Base-by-base conservation (phyloP, 192 early-diverging fungal genomes). In the Neocallimastix lanati region DNA sequence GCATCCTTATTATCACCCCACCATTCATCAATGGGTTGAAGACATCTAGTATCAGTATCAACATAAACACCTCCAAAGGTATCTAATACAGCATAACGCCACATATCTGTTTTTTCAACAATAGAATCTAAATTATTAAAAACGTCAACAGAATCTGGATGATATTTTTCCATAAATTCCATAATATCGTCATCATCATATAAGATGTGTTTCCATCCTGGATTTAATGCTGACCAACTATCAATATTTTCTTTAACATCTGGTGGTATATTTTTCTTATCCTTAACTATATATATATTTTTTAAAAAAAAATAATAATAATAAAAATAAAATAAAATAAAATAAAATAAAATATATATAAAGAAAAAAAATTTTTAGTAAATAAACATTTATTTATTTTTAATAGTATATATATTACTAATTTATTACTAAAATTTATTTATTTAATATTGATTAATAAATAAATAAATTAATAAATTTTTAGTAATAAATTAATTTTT, bases 1-100 rank as follows among this genome's bases (percentile, higher is more conserved):
- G 40, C 40, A 50, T 50, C 40, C 7, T 50, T 50, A 21, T 50
- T 50, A 50, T 50, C 40, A 50, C 40, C 40, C 12, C 79, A 76
- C 84, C 84, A 85, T 35, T 82, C 25, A 18, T 78, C 79, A 18
- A 85, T 35, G 2, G 84, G 83, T n/a, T 76, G 40, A 15, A 76
- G 76, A 28, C 77, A 58, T n/a, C 27, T 28, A 13, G 83, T 81
- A 40, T 85, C 85, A 76, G 80, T 78, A 76, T 85, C 85, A 29
- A 79, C 79, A 76, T 85, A 85, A 11, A 85, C 78, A 29, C 85
- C 85, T 16, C 85, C 85, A 33, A 81, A 81, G 14, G 77, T 29
- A 28, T 50, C 78, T 78, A 85, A 77, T 50, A 85, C 78, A 77
- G 84, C 36, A 78, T 85, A 85, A 58, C 85, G 78, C 40, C 40